A percentile compares a stretch with the other conserved stretches of the same genome.
Evolutionary conservation across 2,329 filamentous ascomycete species (phyloP).

Genomic region (Scytalidium lignicola): DNA sequence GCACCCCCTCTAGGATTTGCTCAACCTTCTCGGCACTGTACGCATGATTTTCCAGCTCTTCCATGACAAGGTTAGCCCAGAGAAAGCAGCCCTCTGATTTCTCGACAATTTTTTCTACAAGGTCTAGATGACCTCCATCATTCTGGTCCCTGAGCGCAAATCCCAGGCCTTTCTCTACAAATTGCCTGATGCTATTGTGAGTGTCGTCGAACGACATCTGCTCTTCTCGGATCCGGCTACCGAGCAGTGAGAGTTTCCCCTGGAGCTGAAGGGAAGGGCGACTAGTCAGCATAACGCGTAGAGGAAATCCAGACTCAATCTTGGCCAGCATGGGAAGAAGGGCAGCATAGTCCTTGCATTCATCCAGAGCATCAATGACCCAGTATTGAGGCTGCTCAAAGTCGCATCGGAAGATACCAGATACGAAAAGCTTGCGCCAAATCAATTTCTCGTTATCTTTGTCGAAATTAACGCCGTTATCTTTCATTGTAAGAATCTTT

Average conservation of each 20-base stretch:
- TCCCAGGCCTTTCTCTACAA: constrained; percentile 16
- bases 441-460: constrained; percentile 24
- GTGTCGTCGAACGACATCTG: constrained; percentile 19
- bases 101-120: constrained; percentile 17
- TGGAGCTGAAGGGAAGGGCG: constrained; percentile 1
- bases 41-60: constrained; percentile 24
- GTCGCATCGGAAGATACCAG: constrained; percentile 24
- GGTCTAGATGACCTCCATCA: constrained; percentile 1
- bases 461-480: constrained; percentile 18
- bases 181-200: constrained; percentile 20
- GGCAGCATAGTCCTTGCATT: constrained; percentile 20
- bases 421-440: constrained; percentile 30
- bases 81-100: constrained; percentile 29
- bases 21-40: constrained; percentile 22
- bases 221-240: constrained; percentile 17
- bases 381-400: constrained; percentile 24
- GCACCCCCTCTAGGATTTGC: constrained; percentile 25
- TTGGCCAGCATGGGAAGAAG: constrained; percentile 19
- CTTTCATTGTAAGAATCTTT: constrained; percentile 17
- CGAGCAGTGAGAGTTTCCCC: constrained; percentile 17
- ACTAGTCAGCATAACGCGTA: constrained; percentile 21
- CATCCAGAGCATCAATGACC: constrained; percentile 33
- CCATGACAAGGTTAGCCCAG: constrained; percentile 28
- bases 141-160: no score
- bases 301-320: constrained; percentile 6